These are phyloP conservation scores for Aspergillus sp. DNA, from an alignment of 2,329 filamentous ascomycete species.

Conservation along the genomic window DNA sequence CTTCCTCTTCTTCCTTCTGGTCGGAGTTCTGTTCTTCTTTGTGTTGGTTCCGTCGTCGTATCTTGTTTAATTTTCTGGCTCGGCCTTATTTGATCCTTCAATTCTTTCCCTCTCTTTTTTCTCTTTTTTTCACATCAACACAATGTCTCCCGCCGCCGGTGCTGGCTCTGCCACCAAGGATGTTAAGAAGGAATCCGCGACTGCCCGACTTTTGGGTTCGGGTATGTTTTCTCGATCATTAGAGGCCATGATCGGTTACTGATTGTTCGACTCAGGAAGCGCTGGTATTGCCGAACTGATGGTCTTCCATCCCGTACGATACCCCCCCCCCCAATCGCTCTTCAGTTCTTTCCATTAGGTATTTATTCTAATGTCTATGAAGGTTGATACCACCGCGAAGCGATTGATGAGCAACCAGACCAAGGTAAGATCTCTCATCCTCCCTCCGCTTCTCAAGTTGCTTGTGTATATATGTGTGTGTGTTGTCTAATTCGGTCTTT, in stretches of 20 bases:
- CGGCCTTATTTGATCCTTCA: not conserved
- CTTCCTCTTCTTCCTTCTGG: not conserved
- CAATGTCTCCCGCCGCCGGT: slow-evolving; percentile 54
- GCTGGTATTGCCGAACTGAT: slow-evolving; percentile 90
- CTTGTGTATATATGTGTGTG: too few species aligned
- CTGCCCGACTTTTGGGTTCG: slow-evolving; percentile 84
- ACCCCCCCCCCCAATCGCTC: slow-evolving; percentile 1
- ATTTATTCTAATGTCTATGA: slow-evolving; percentile 17
- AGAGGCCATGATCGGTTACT: slow-evolving; percentile 10
- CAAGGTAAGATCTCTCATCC: slow-evolving; percentile 47
- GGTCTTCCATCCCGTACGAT: slow-evolving; percentile 80
- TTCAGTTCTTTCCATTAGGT: not conserved
- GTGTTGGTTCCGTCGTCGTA: not conserved
- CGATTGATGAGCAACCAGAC: slow-evolving; percentile 98
- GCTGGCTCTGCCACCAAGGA: slow-evolving; percentile 51
- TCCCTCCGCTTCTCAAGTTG: not conserved
- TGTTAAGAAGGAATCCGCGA: slow-evolving; percentile 79
- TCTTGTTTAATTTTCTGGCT: not conserved
- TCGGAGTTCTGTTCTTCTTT: not conserved
- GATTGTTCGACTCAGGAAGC: slow-evolving; percentile 55
- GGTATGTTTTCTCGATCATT: slow-evolving; percentile 51
- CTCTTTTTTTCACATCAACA: slow-evolving; percentile 4
- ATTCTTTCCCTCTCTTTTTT: not conserved
- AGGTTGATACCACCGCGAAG: slow-evolving; percentile 98
- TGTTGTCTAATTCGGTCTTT: too few species aligned